Conservation (phyloP, 495 filamentous ascomycete species). For the Aspergillus saccharolyticus region DNA sequence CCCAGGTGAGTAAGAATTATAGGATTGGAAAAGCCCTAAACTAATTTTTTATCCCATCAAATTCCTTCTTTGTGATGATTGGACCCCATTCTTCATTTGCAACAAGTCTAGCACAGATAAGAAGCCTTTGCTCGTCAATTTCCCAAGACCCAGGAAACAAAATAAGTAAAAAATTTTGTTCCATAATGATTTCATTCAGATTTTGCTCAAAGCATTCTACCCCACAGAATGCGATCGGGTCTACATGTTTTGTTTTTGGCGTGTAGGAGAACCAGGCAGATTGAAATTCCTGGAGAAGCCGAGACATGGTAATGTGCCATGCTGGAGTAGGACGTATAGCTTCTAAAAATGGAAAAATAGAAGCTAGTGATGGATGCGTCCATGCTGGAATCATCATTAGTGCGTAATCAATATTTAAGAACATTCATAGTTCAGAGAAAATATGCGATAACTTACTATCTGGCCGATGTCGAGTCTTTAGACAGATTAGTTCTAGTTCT, state of each 20-base stretch:
- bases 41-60: background rate
- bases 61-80: background rate
- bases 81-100: background rate
- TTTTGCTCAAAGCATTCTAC: background rate
- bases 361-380: background rate
- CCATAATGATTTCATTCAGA: background rate
- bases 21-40: background rate
- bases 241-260: background rate
- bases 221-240: background rate
- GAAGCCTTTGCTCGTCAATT: background rate
- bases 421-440: background rate
- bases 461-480: background rate
- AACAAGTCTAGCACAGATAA: background rate
- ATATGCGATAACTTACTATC: slow-evolving; percentile 2
- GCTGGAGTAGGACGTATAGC: background rate
- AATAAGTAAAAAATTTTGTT: background rate
- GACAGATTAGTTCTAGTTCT: background rate
- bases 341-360: background rate
- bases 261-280: background rate
- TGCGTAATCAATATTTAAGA: background rate
- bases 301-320: background rate
- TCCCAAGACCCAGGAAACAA: background rate
- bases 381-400: background rate
- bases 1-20: too few relatives aligned
- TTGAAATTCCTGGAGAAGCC: background rate